These are phyloP conservation scores for Hypoxylon sp. DNA, from an alignment of 2,329 filamentous ascomycete species.

Conservation along the genomic window DNA sequence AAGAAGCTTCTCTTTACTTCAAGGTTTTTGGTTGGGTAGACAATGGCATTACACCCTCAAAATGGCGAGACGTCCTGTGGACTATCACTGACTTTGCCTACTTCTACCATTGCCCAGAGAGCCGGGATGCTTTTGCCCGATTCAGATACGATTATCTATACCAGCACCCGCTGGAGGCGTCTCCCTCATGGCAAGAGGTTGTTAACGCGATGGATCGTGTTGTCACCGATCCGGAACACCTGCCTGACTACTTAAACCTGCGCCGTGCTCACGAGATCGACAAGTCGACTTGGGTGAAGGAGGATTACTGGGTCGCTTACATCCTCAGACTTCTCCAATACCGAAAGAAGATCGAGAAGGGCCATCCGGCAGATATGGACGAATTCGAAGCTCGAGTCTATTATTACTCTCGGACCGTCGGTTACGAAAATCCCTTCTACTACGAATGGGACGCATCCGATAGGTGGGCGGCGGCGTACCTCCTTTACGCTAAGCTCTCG, in stretches of 20 bases:
- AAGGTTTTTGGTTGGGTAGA: not conserved
- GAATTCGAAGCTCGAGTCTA: conserved; percentile 19
- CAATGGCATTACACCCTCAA: not conserved
- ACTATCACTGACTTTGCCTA: conserved; percentile 26
- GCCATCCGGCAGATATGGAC: not conserved
- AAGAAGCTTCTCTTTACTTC: conserved; percentile 11
- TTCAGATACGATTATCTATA: conserved; percentile 5
- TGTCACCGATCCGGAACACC: not conserved
- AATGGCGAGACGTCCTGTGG: conserved; percentile 18
- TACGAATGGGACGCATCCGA: conserved; percentile 19
- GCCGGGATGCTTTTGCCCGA: not conserved
- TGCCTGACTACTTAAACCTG: conserved; percentile 13
- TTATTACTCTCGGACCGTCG: conserved; percentile 6
- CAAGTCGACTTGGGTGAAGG: not conserved
- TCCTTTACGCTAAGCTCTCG: conserved; percentile 24
- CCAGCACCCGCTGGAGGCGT: not conserved
- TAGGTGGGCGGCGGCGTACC: conserved; percentile 34
- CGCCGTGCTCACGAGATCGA: not conserved
- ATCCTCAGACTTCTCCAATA: conserved; percentile 27
- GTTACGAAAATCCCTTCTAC: conserved; percentile 18
- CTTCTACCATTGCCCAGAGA: conserved; percentile 31
- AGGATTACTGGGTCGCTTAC: conserved; percentile 16
- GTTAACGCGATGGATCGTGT: conserved; percentile 1
- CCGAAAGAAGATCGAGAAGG: conserved; percentile 16
- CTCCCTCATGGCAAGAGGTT: conserved; percentile 9